phyloP scores from a whole-genome alignment of 2,329 filamentous ascomycete genomes.

The Hymenoscyphus repandus region DNA sequence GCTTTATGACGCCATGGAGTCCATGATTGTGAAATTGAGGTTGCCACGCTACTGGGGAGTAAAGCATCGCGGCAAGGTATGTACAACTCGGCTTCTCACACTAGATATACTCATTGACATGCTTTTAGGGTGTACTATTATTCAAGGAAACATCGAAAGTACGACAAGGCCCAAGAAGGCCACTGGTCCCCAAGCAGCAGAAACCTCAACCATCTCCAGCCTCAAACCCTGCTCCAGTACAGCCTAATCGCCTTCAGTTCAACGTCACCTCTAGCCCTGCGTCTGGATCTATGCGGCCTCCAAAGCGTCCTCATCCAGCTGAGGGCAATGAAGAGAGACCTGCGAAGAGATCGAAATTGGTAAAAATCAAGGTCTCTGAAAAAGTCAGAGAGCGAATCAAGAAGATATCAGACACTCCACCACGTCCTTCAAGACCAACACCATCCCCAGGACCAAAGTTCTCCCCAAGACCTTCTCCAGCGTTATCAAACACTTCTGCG shows the following conservation, averaged over 20 bases:
- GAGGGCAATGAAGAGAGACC: constrained; percentile 4
- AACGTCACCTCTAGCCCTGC: background rate
- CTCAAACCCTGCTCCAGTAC: background rate
- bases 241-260: background rate
- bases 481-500: background rate
- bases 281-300: constrained; percentile 4
- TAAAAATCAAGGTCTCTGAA: background rate
- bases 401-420: background rate
- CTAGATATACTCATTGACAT: background rate
- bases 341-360: constrained; percentile 5
- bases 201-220: background rate
- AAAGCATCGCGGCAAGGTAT: constrained; percentile 34
- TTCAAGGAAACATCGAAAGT: constrained; percentile 28
- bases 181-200: background rate
- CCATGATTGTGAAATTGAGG: constrained; percentile 41
- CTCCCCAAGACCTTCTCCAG: background rate
- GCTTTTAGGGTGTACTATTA: constrained; percentile 18
- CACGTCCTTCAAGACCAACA: background rate
- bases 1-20: constrained; percentile 44
- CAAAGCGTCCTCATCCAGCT: constrained; percentile 9
- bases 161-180: constrained; percentile 19
- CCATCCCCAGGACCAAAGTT: background rate
- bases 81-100: constrained; percentile 6
- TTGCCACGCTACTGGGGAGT: constrained; percentile 44
- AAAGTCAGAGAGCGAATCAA: background rate